Percentiles rank a stretch among this genome's conserved stretches.
phyloP scores from a whole-genome alignment of 139 green algal genomes.

The Haematococcus lacustris region DNA sequence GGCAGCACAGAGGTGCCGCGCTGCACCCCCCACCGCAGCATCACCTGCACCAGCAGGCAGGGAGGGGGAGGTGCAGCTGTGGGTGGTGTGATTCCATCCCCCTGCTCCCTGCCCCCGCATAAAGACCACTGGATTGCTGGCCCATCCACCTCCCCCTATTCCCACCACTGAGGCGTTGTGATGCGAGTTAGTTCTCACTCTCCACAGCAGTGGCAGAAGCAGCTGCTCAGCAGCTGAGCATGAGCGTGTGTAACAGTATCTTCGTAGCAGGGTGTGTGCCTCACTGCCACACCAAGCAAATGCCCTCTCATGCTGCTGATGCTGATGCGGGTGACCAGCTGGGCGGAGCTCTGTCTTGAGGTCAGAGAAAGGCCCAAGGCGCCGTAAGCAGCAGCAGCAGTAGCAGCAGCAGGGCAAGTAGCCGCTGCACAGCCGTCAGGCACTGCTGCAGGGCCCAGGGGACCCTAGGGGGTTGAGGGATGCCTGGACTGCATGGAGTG shows the following conservation, averaged over 20 bases:
- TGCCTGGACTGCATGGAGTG: no score
- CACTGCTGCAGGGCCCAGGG: no score
- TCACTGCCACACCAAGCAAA: neutral
- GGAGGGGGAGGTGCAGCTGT: neutral
- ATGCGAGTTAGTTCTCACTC: neutral
- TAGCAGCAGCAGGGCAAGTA: no score
- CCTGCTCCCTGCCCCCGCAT: neutral
- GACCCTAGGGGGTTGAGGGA: no score
- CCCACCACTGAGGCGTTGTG: neutral
- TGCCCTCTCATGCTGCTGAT: neutral
- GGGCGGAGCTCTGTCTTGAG: neutral
- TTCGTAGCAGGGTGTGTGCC: neutral
- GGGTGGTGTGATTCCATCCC: neutral
- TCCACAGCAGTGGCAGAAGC: neutral
- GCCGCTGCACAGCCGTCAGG: no score
- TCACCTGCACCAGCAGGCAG: slow-evolving; percentile 46
- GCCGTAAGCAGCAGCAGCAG: neutral
- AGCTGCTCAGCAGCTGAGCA: neutral
- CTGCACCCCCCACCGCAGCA: slow-evolving; percentile 88
- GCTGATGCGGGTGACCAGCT: neutral
- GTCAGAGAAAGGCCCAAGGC: neutral
- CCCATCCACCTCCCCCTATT: neutral
- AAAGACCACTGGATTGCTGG: neutral
- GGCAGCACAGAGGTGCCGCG: slow-evolving; percentile 81
- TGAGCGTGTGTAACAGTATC: neutral